Evolutionary conservation across 2,329 filamentous ascomycete genomes (phyloP).

Genomic region (Lomentospora prolificans): DNA sequence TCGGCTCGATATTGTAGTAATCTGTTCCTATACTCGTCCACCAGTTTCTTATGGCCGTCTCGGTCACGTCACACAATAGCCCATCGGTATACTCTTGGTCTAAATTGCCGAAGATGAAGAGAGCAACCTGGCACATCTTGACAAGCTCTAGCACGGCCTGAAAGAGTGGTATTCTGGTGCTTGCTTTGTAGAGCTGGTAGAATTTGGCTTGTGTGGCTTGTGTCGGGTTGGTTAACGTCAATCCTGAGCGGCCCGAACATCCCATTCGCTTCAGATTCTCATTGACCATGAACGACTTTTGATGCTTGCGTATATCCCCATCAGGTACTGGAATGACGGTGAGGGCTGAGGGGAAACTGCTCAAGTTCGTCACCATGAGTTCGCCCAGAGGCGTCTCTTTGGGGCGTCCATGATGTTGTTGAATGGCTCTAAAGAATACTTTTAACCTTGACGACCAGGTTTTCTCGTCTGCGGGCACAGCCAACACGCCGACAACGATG

Average conservation of each 20-base stretch:
- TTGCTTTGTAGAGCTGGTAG: constrained; percentile 78
- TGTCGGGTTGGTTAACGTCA: constrained; percentile 70
- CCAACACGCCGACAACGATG: constrained; percentile 70
- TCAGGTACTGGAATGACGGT: constrained; percentile 87
- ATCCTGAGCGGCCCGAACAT: constrained; percentile 79
- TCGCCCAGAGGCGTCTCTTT: constrained; percentile 75
- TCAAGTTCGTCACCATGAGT: constrained; percentile 89
- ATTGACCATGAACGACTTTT: constrained; percentile 83
- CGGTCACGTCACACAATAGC: constrained; percentile 84
- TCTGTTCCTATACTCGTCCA: constrained; percentile 91
- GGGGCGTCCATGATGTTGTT: constrained; percentile 73
- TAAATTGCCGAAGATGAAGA: constrained; percentile 80
- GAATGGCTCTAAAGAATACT: constrained; percentile 77
- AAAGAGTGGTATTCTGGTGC: constrained; percentile 68
- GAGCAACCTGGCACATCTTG: constrained; percentile 79
- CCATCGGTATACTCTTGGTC: constrained; percentile 87
- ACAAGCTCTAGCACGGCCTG: constrained; percentile 79
- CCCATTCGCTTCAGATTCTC: constrained; percentile 87
- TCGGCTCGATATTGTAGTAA: constrained; percentile 84
- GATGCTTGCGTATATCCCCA: constrained; percentile 71
- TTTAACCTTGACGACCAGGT: constrained; percentile 71
- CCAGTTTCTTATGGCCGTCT: constrained; percentile 85
- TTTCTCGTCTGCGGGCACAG: constrained; percentile 69
- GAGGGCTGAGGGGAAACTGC: constrained; percentile 80
- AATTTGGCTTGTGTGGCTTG: constrained; percentile 85